phyloP scores from a whole-genome alignment of 208 protist genomes.

The Phytomonas francai region DNA sequence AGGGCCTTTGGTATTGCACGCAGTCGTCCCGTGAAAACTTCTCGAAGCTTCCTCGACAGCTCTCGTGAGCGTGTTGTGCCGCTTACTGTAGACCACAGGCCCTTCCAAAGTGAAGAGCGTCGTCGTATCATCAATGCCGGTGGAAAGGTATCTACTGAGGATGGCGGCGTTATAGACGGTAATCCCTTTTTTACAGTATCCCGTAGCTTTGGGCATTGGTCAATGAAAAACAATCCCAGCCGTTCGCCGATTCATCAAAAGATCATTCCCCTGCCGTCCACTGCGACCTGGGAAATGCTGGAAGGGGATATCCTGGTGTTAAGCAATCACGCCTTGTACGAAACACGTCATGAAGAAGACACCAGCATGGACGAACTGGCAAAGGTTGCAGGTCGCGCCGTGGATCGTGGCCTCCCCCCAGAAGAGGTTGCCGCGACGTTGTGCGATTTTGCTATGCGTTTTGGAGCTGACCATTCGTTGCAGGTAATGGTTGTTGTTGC shows the following conservation, averaged over 20 bases:
- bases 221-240: conserved; percentile 58
- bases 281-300: conserved; percentile 65
- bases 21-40: conserved; percentile 27
- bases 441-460: conserved; percentile 75
- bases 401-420: conserved; percentile 22
- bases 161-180: conserved; percentile 50
- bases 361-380: conserved; percentile 71
- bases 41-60: conserved; percentile 35
- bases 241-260: conserved; percentile 68
- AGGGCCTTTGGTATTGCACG: conserved; percentile 73
- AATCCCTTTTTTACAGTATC: conserved; percentile 73
- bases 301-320: conserved; percentile 65
- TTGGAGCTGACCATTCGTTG: conserved; percentile 59
- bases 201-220: conserved; percentile 72
- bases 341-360: conserved; percentile 49
- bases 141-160: conserved; percentile 34
- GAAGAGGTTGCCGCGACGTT: conserved; percentile 54
- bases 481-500: conserved; percentile 62
- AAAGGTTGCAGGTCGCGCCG: conserved; percentile 43
- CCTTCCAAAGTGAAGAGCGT: conserved; percentile 42
- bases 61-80: conserved; percentile 48
- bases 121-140: conserved; percentile 60
- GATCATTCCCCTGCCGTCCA: conserved; percentile 56
- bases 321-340: conserved; percentile 65
- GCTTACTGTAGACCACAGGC: conserved; percentile 64